Evolutionary conservation across 176 grass and related monocot genomes (phyloP).

Genomic region (Carex pumila): DNA sequence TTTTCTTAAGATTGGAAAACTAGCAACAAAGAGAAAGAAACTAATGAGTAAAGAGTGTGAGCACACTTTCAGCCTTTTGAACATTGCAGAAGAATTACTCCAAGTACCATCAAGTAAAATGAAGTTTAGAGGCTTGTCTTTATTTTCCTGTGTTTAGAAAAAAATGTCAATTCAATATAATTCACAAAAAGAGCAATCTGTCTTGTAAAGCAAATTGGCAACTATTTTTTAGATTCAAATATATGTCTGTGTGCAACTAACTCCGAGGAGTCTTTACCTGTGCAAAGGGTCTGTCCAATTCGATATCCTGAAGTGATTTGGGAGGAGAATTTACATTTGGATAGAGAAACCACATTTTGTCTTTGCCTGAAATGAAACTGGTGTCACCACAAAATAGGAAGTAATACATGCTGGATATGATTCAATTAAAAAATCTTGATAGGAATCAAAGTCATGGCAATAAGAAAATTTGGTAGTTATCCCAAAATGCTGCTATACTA

Average conservation of each 20-base stretch:
- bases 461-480: slow-evolving; percentile 14
- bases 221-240: background rate
- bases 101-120: slow-evolving; percentile 83
- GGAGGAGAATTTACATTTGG: slow-evolving; percentile 71
- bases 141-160: slow-evolving; percentile 29
- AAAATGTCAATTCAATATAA: slow-evolving; percentile 18
- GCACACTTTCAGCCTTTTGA: slow-evolving; percentile 79
- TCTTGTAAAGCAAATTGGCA: background rate
- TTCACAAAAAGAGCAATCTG: background rate
- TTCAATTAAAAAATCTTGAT: slow-evolving; percentile 7
- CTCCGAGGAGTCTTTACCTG: background rate
- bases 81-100: slow-evolving; percentile 92
- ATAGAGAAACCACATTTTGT: slow-evolving; percentile 64
- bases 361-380: slow-evolving; percentile 45
- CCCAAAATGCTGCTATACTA: background rate
- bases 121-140: slow-evolving; percentile 48
- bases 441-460: background rate
- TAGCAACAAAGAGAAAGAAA: background rate
- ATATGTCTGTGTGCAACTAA: background rate
- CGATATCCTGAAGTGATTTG: slow-evolving; percentile 59
- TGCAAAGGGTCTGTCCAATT: slow-evolving; percentile 25
- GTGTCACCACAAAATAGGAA: background rate
- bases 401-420: background rate
- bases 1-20: background rate
- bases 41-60: background rate